These are phyloP conservation scores for Colletotrichum sp. DNA, from an alignment of 2,329 filamentous ascomycete genomes.

Conservation along the genomic window DNA sequence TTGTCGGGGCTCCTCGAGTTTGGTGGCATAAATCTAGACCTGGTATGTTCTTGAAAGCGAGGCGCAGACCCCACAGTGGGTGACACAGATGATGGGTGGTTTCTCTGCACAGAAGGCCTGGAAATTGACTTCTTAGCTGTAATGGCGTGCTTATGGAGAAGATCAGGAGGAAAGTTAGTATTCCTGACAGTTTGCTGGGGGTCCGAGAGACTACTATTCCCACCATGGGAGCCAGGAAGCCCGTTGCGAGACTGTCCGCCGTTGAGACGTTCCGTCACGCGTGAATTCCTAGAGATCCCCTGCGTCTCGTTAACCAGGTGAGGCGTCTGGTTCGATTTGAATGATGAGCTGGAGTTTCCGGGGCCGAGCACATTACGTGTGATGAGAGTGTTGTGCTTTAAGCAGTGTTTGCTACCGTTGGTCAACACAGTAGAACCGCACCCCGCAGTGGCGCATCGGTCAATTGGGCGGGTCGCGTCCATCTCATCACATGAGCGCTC, in stretches of 20 bases:
- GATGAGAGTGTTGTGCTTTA: not conserved
- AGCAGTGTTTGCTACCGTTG: not conserved
- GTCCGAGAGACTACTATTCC: not conserved
- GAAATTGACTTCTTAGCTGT: constrained; percentile 3
- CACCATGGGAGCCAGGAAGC: not conserved
- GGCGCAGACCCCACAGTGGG: not conserved
- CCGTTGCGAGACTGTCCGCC: not conserved
- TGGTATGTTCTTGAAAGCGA: not conserved
- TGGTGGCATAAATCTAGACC: not conserved
- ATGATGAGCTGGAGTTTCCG: not conserved
- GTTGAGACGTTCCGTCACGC: not conserved
- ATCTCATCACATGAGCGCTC: not conserved
- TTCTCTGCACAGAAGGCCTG: not conserved
- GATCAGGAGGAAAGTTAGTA: not conserved
- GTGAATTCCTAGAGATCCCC: not conserved
- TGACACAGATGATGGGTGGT: not conserved
- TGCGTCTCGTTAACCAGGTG: not conserved
- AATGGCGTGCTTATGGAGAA: not conserved
- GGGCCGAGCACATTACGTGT: not conserved
- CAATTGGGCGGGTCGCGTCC: not conserved
- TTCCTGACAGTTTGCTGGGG: not conserved
- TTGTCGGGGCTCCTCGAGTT: not conserved
- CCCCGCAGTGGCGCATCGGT: not conserved
- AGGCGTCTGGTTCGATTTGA: not conserved
- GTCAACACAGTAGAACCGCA: not conserved